Evolutionary conservation across 176 grass and related monocot species (phyloP), one percentile per base, ranked within the genome.

Genomic region (Avena insularis): DNA sequence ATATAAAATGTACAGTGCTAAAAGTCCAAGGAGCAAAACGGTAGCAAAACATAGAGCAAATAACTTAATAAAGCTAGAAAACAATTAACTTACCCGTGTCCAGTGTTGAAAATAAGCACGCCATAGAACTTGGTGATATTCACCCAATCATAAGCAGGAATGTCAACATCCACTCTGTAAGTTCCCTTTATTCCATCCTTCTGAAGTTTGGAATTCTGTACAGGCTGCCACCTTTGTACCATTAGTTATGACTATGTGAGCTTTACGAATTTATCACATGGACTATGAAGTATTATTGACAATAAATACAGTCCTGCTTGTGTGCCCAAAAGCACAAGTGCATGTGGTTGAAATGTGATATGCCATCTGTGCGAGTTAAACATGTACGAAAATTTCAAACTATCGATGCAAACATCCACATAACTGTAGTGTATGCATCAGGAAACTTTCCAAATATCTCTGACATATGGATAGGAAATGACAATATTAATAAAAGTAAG

Each of bases 141-240:
- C 80, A 84, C 33, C 93, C 95, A 93, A 83, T 98, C 91, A 2
- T 59, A 6, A n/a, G 36, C 53, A 69, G 8, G 88, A 81, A 93
- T 79, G 50, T 98, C 97, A 86, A 93, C 85, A 82, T 96, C 90
- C 77, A 98, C 90, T 83, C 80, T 94, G 78, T 93, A 91, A 75
- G 81, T 78, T 66, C 92, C 97, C 46, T 79, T 92, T 51, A 90
- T 79, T 83, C 87, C 85, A 88, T 90, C 90, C 81, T 91, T 93
- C 83, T 78, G 59, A 78, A 31, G 36, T 72, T 43, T 16, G 12
- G 72, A 81, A 74, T 80, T 87, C 59, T 96, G 85, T 69, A 85
- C 74, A 87, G 97, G 92, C 58, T 94, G 90, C 97, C 90, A 96
- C 97, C 97, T 98, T 98, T 81, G 85, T 80, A 87, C 83, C 82